A percentile compares a stretch with the other conserved stretches of the same genome.
Conservation (phyloP, 2,329 filamentous ascomycete genomes). For the Stachybotrys elegans region DNA sequence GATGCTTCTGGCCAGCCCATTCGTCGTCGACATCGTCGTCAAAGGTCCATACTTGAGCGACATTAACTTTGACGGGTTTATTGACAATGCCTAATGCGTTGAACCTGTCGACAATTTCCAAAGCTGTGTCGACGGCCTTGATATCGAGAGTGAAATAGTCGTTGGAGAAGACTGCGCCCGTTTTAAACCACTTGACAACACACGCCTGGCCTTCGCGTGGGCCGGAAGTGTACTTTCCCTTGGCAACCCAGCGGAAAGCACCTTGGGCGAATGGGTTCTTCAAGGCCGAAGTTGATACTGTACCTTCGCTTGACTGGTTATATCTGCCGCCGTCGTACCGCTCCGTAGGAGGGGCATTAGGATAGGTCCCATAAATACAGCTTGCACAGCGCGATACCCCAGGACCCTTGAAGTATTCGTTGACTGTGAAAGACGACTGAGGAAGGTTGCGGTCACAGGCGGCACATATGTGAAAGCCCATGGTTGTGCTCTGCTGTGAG, state of each 20-base stretch:
- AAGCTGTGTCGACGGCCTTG: slow-evolving; percentile 26
- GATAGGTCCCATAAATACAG: slow-evolving; percentile 10
- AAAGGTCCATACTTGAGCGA: slow-evolving; percentile 26
- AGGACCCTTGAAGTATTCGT: slow-evolving; percentile 5
- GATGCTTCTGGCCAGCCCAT: slow-evolving; percentile 13
- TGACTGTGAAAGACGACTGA: slow-evolving; percentile 3
- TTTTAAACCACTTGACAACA: slow-evolving; percentile 34
- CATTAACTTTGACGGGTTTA: slow-evolving; percentile 29
- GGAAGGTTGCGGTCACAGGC: slow-evolving; percentile 1
- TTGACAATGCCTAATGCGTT: slow-evolving; percentile 23
- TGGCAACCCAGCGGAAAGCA: slow-evolving; percentile 11
- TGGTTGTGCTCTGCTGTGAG: too few species aligned
- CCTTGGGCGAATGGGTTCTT: slow-evolving; percentile 9
- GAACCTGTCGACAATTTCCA: slow-evolving; percentile 29
- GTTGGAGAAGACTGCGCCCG: slow-evolving; percentile 22
- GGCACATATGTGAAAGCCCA: too few species aligned
- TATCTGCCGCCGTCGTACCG: slow-evolving; percentile 10
- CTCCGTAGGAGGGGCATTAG: background rate
- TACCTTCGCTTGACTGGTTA: slow-evolving; percentile 3
- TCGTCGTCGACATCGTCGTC: background rate
- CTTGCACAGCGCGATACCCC: slow-evolving; percentile 8
- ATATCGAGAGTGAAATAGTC: slow-evolving; percentile 33
- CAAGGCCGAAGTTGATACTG: background rate
- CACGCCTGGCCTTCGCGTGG: slow-evolving; percentile 24
- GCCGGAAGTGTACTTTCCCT: slow-evolving; percentile 23